phyloP scores from a whole-genome alignment of 2,329 filamentous ascomycete genomes.

The Stachybotrys chlorohalonatus region DNA sequence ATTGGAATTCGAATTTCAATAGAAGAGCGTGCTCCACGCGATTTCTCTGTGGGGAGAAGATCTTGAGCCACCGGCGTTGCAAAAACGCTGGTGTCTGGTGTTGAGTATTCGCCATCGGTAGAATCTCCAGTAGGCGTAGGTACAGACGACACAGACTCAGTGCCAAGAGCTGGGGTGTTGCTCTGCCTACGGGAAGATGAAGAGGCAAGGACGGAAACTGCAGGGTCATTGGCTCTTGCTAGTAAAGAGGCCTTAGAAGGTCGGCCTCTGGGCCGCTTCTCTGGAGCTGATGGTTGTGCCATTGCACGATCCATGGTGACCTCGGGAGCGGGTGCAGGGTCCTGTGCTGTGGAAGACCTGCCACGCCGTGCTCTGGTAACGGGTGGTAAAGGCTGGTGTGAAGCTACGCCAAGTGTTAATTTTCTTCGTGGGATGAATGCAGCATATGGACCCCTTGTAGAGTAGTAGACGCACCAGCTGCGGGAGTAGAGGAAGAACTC shows the following conservation, averaged over 20 bases:
- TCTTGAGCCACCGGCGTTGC: constrained; percentile 21
- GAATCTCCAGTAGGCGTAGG: constrained; percentile 18
- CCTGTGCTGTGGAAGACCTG: not conserved
- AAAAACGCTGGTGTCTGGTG: constrained; percentile 26
- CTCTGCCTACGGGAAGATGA: constrained; percentile 6
- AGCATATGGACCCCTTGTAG: not conserved
- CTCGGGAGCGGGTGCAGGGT: not conserved
- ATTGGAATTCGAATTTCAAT: constrained; percentile 21
- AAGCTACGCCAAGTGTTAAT: not conserved
- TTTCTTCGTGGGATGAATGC: not conserved
- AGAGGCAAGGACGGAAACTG: constrained; percentile 3
- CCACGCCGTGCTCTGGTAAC: not conserved
- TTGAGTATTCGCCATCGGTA: constrained; percentile 23
- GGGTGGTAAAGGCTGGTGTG: not conserved
- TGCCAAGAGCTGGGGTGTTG: constrained; percentile 9
- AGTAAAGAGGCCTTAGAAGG: constrained; percentile 9
- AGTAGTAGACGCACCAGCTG: constrained; percentile 2
- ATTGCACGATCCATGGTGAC: not conserved
- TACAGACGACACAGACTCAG: constrained; percentile 21
- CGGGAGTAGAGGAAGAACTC: constrained; percentile 8
- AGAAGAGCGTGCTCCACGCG: constrained; percentile 1
- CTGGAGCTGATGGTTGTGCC: not conserved
- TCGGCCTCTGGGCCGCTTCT: constrained; percentile 13
- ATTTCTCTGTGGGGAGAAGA: not conserved
- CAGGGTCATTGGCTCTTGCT: constrained; percentile 6